Percentiles rank a stretch among this genome's conserved stretches.
These are phyloP conservation scores for Trypanosoma melophagium DNA, from an alignment of 208 protist genomes.

Conservation along the genomic window DNA sequence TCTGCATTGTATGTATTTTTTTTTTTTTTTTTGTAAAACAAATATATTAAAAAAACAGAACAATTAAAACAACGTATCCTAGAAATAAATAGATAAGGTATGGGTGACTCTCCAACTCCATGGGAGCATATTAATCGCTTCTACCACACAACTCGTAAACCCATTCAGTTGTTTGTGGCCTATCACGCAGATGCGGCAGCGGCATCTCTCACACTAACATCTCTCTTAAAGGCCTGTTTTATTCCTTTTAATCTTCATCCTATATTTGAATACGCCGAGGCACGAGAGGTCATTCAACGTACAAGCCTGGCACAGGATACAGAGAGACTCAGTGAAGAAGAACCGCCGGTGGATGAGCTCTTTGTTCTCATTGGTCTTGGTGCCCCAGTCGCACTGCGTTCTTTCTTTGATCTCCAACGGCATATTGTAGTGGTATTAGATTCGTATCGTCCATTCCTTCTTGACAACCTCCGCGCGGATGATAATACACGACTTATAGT, in stretches of 20 bases:
- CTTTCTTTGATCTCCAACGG: conserved; percentile 65
- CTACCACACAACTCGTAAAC: conserved; percentile 64
- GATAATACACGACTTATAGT: conserved; percentile 55
- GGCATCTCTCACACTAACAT: conserved; percentile 63
- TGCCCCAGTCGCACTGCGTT: conserved; percentile 42
- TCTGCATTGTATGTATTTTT: too few relatives aligned
- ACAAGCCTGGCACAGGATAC: conserved; percentile 64
- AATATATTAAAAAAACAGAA: background rate
- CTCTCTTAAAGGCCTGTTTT: conserved; percentile 69
- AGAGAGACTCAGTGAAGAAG: conserved; percentile 26
- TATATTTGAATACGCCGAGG: conserved; percentile 61
- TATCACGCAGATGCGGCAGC: conserved; percentile 77
- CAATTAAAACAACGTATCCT: background rate
- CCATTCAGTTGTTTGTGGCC: conserved; percentile 69
- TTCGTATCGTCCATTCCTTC: conserved; percentile 69
- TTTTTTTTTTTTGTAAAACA: background rate
- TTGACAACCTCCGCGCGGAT: conserved; percentile 62
- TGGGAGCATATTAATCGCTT: conserved; percentile 70
- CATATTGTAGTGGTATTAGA: conserved; percentile 84
- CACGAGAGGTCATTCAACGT: conserved; percentile 43
- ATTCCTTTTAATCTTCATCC: conserved; percentile 82
- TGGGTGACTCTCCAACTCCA: conserved; percentile 31
- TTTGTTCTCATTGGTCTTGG: conserved; percentile 84
- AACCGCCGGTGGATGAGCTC: conserved; percentile 48
- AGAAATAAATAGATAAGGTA: background rate